Evolutionary conservation across 176 grass and related monocot genomes (phyloP), one percentile per base, ranked within the genome.

Genomic region (Dactylis glomerata): DNA sequence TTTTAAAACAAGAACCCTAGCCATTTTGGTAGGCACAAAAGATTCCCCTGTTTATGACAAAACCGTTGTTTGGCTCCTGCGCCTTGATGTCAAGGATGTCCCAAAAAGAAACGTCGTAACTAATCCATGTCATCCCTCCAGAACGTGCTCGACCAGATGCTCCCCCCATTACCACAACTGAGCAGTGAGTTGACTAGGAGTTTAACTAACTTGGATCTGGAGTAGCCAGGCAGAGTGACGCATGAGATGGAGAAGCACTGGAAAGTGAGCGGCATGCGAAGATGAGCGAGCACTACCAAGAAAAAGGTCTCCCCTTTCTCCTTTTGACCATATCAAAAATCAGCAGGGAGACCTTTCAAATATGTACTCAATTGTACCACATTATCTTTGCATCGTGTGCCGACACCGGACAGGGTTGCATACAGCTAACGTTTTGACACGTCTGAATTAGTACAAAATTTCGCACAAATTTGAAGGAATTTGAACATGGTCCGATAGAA

Each of bases 281-380:
- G 54, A 45, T 46, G 72, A 55, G 83, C 88, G 61, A 52, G 88
- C 88, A 78, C 64, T 55, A 24, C 0, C 6, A 31, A 73, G 13
- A 68, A 86, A 51, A 72, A 30, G 26, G 24, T 3, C 16, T 66
- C 9, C 45, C 6, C 5, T 34, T 68, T 22, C 19, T 46, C 61
- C 70, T 76, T 89, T 89, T 62, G 83, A 85, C 81, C 34, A 56
- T 27, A 44, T 68, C 38, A 64, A 40, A 89, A 33, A 57, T 73
- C 44, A 73, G 20, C 17, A 4, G 11, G 24, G 24, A 44, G n/a
- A 17, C 9, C 33, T 82, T 76, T 82, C 78, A 44, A 56, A 20
- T 11, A n/a, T 50, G 49, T 34, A 68, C 40, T 87, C 67, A 15
- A 81, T 74, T 64, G 3, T 37, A 3, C 19, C 23, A 41, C 51